Evolutionary conservation across 2,329 filamentous ascomycete genomes (phyloP), one percentile per base, ranked within the genome.

Genomic region (Lizonia empirigonia): DNA sequence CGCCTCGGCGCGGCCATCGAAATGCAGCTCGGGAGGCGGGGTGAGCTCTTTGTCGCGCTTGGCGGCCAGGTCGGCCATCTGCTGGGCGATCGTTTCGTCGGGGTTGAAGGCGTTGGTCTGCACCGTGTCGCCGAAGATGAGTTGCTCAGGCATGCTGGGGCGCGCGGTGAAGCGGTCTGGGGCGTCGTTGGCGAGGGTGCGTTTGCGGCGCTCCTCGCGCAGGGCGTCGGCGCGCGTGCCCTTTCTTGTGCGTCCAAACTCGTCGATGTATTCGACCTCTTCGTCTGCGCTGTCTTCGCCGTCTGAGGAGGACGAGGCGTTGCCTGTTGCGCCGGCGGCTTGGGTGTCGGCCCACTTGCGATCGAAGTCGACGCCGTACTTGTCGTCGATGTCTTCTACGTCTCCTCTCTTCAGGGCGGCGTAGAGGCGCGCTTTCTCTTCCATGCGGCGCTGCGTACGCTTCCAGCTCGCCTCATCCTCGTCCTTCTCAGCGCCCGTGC

Each of bases 341-440:
- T 85, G 78, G 19, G 78, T 77, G 68, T 96, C 90, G 0, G 88
- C 91, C 92, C 94, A 97, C 76, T 97, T 99, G 54, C 88, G 82
- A 74, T 97, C 94, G 73, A 99, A 99, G 76, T 99, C 93, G 2
- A 99, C 88, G 20, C 96, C 74, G 57, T 79, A 82, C 19, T 83
- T 81, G 61, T 86, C 84, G 33, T 83, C 77, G 62, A 84, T 78
- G 67, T 87, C 83, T 59, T 89, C 83, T 33, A 79, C 55, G 67
- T 96, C 87, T n/a, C 93, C 92, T 26, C 89, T 83, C 74, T 96
- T 96, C 85, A 99, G 87, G 29, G 90, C 89, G 6, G 89, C 86
- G 74, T 99, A 99, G 2, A 94, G 76, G 4, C 89, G 84, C 3
- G 90, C 91, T 74, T 99, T 99, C 76, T 91, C 88, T 68, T 95